Conservation (phyloP, 495 filamentous ascomycete species). For the Aspergillus steynii region DNA sequence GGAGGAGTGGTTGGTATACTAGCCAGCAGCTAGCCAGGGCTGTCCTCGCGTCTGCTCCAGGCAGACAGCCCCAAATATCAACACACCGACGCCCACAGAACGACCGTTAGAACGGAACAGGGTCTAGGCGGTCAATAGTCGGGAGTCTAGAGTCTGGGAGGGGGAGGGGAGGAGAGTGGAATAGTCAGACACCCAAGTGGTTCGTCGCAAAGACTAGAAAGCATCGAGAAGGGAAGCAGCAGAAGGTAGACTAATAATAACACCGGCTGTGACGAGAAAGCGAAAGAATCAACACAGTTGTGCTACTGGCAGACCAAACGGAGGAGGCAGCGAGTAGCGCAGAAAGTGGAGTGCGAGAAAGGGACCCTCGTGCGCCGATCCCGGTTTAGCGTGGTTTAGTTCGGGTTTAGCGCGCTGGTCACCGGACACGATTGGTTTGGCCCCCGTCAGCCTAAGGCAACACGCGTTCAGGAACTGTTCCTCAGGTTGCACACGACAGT, state of each 20-base stretch:
- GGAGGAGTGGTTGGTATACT: neutral
- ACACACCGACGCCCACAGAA: neutral
- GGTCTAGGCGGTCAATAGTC: neutral
- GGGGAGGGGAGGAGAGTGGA: neutral
- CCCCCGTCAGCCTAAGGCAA: constrained; percentile 2
- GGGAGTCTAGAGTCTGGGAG: neutral
- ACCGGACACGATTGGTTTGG: neutral
- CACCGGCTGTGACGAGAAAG: neutral
- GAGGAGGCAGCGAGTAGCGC: neutral
- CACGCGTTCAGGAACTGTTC: neutral
- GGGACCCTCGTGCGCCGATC: neutral
- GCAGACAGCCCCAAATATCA: neutral
- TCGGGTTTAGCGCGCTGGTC: neutral
- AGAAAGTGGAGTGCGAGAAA: neutral
- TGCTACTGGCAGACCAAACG: too few species aligned
- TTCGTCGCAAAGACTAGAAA: neutral
- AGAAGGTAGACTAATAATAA: neutral
- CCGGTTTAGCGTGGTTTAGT: neutral
- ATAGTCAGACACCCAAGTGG: neutral
- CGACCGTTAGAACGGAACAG: neutral
- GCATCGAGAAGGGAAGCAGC: neutral
- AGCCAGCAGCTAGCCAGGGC: neutral
- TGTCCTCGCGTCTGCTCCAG: neutral
- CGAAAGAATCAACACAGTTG: neutral
- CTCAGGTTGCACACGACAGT: too few species aligned